phyloP scores from a whole-genome alignment of 768 basidiomycete genomes.

The Phanerochaete sordida region DNA sequence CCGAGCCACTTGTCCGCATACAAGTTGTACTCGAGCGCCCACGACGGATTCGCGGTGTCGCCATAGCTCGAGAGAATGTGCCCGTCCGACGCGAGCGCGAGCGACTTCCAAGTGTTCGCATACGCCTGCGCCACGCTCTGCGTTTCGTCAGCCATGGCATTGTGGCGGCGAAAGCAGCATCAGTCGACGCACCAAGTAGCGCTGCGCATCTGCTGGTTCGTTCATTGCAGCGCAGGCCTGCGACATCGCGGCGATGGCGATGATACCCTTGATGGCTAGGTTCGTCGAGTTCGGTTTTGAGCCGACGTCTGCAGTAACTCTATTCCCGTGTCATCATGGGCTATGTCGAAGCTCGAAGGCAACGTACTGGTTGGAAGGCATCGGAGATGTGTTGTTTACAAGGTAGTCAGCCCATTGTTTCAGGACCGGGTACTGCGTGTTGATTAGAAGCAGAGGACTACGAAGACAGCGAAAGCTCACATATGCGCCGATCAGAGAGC shows the following conservation, averaged over 20 bases:
- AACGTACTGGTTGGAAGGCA: not conserved
- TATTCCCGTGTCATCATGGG: not conserved
- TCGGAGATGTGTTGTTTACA: slow-evolving; percentile 13
- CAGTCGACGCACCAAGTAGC: slow-evolving; percentile 23
- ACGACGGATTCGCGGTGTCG: not conserved
- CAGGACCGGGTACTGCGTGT: slow-evolving; percentile 19
- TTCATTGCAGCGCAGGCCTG: slow-evolving; percentile 38
- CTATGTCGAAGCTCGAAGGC: not conserved
- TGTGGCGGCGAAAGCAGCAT: not conserved
- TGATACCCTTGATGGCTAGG: slow-evolving; percentile 67
- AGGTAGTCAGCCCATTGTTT: slow-evolving; percentile 23
- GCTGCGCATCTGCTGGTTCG: slow-evolving; percentile 11
- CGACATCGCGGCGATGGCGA: slow-evolving; percentile 63
- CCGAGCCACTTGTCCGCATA: slow-evolving; percentile 4
- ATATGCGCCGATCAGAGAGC: slow-evolving; percentile 19
- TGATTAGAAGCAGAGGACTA: not conserved
- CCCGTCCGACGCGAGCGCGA: slow-evolving; percentile 9
- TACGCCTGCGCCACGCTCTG: slow-evolving; percentile 10
- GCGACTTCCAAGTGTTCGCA: slow-evolving; percentile 10
- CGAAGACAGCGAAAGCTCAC: slow-evolving; percentile 6
- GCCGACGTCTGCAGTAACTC: not conserved
- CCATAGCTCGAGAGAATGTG: not conserved
- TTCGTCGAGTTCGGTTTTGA: slow-evolving; percentile 56
- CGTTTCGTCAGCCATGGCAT: not conserved
- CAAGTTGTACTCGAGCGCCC: slow-evolving; percentile 5